Percentiles rank a stretch among this genome's conserved stretches.
Evolutionary conservation across 768 basidiomycete species (phyloP).

Genomic region (Pholiota molesta): DNA sequence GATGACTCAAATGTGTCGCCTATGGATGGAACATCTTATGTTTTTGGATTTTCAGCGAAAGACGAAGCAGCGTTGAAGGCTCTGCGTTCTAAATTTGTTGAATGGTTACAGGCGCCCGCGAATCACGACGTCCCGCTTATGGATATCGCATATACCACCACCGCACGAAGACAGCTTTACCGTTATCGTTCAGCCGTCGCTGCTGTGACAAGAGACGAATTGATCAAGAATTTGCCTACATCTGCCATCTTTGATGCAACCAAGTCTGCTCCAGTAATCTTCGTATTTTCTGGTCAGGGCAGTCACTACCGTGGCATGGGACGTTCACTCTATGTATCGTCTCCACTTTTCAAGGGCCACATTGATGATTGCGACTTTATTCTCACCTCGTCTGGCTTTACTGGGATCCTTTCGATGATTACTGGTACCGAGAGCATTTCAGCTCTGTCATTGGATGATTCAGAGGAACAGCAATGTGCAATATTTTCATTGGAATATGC

Average conservation of each 20-base stretch:
- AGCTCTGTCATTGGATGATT: slow-evolving; percentile 2
- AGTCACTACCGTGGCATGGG: slow-evolving; percentile 72
- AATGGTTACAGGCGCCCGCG: slow-evolving; percentile 44
- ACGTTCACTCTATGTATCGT: slow-evolving; percentile 50
- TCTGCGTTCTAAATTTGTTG: slow-evolving; percentile 49
- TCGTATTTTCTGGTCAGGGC: slow-evolving; percentile 79
- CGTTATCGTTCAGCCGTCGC: slow-evolving; percentile 53
- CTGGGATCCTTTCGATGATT: slow-evolving; percentile 52
- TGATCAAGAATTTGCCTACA: slow-evolving; percentile 45
- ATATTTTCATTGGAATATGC: slow-evolving; percentile 67
- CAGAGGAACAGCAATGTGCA: slow-evolving; percentile 51
- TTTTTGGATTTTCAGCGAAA: slow-evolving; percentile 69
- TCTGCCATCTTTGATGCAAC: slow-evolving; percentile 34
- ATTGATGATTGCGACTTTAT: slow-evolving; percentile 63
- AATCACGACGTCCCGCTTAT: slow-evolving; percentile 30
- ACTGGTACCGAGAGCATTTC: slow-evolving; percentile 18
- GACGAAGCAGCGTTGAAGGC: slow-evolving; percentile 46
- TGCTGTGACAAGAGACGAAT: slow-evolving; percentile 45
- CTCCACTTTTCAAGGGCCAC: slow-evolving; percentile 46
- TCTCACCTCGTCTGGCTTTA: slow-evolving; percentile 51
- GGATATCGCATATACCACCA: slow-evolving; percentile 70
- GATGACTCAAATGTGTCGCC: slow-evolving; percentile 3
- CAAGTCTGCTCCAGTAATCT: slow-evolving; percentile 43
- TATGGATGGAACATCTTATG: slow-evolving; percentile 28
- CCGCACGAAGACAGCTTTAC: slow-evolving; percentile 64